phyloP scores from a whole-genome alignment of 2,329 filamentous ascomycete species.

The Pestalotiopsis sp. region DNA sequence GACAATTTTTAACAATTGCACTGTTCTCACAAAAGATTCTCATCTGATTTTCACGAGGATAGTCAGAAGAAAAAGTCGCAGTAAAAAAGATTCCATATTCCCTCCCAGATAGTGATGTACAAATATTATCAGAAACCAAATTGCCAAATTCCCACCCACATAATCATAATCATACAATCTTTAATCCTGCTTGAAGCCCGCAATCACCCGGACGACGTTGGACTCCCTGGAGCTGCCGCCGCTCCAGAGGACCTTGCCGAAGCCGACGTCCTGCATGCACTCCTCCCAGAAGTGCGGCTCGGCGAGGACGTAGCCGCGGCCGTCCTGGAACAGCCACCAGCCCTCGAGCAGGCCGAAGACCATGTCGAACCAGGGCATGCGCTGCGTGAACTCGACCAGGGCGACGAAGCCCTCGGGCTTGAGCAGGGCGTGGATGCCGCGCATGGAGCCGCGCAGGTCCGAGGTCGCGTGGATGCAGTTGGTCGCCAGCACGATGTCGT shows the following conservation, averaged over 20 bases:
- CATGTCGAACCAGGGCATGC: conserved; percentile 31
- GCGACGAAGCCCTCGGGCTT: conserved; percentile 29
- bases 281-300: conserved; percentile 25
- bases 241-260: conserved; percentile 27
- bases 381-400: conserved; percentile 32
- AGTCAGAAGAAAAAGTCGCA: too few relatives aligned
- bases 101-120: too few relatives aligned
- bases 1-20: too few relatives aligned
- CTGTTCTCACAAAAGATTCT: too few relatives aligned
- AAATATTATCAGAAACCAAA: too few relatives aligned
- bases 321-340: conserved; percentile 37
- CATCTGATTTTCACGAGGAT: too few relatives aligned
- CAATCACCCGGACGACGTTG: conserved; percentile 23
- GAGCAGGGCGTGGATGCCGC: conserved; percentile 29
- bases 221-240: conserved; percentile 24
- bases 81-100: too few relatives aligned
- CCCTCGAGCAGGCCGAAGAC: conserved; percentile 36
- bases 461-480: conserved; percentile 40
- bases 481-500: conserved; percentile 35
- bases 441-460: conserved; percentile 23
- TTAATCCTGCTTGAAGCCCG: neutral
- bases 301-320: conserved; percentile 25
- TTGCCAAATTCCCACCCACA: too few relatives aligned
- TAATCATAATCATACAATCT: too few relatives aligned
- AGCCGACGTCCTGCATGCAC: conserved; percentile 22